These are phyloP conservation scores for Syzygium jambos DNA, from an alignment of 345 rosid species.

Conservation along the genomic window DNA sequence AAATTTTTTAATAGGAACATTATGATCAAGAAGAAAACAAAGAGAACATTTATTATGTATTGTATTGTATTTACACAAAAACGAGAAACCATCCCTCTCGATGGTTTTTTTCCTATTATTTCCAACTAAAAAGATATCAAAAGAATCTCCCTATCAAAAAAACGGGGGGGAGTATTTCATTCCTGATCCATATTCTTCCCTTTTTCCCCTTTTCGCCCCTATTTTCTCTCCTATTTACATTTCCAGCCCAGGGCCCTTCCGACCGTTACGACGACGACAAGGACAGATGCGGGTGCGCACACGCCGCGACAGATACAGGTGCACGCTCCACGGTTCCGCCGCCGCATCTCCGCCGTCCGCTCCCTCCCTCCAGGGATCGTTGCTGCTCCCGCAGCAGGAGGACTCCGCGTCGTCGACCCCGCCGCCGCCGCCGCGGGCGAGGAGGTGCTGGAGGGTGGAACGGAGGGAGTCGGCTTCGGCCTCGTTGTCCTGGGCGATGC, in stretches of 20 bases:
- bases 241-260: not conserved
- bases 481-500: constrained; percentile 60
- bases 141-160: not conserved
- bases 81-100: not conserved
- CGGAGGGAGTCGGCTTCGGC: constrained; percentile 57
- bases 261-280: constrained; percentile 23
- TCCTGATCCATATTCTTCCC: not conserved
- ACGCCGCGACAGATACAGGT: constrained; percentile 9
- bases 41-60: not conserved
- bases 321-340: not conserved
- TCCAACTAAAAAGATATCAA: not conserved
- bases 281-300: constrained; percentile 44
- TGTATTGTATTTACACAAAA: not conserved
- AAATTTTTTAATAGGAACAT: not conserved
- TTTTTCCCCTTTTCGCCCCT: not conserved
- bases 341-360: not conserved
- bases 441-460: constrained; percentile 42
- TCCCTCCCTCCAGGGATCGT: not conserved
- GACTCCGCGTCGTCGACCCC: constrained; percentile 45
- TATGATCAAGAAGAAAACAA: not conserved
- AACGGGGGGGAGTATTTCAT: not conserved
- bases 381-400: constrained; percentile 67
- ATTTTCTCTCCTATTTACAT: not conserved
- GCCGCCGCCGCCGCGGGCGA: constrained; percentile 28
- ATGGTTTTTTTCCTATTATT: not conserved